Base-by-base conservation (phyloP, 2,329 filamentous ascomycete species). In the Rhinocladiella similis region DNA sequence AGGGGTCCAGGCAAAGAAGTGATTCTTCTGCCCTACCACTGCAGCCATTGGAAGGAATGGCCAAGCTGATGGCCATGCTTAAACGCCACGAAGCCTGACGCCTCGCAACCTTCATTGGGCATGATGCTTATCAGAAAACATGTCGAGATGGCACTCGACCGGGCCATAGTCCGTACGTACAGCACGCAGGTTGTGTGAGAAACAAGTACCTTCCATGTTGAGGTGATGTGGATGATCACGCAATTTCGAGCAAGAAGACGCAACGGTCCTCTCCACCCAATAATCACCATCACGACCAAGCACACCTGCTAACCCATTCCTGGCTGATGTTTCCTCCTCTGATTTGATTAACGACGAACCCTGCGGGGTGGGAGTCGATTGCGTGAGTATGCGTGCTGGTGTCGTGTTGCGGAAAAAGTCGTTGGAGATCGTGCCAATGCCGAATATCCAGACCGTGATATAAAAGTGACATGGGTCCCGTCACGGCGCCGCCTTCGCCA, bases 221-320 rank as follows among this genome's bases (percentile, higher is more conserved):
- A 43, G 54, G 29, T 20, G 49, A 33, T 33, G 29, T 33, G 6
- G 29, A 33, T 7, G 29, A 62, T 59, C 59, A 62, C 59, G 59
- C 56, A 62, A 62, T 59, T 45, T 39, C 20, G n/a, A 47, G 25
- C 20, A 33, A 52, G 53, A 59, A 62, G 53, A 39, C 59, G 59
- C 53, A 55, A 50, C 41, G 14, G 33, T 16, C 16, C 25, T 45
- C 50, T 35, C 25, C 47, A 49, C 29, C 47, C 47, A 49, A 49
- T 49, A 12, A 29, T 16, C n/a, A 16, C 16, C 47, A 35, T 25
- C 29, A 3, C 18, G 27, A 20, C 12, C 4, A 18, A 16, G 12
- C 12, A n/a, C 22, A 16, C 22, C n/a, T 27, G 19, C 43, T 14
- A 3, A 1, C 14, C 43, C 43, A n/a, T 25, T 22, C 1, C 22